phyloP scores from a whole-genome alignment of 352 stramenopile species.

The Globisporangium uncinulatum region DNA sequence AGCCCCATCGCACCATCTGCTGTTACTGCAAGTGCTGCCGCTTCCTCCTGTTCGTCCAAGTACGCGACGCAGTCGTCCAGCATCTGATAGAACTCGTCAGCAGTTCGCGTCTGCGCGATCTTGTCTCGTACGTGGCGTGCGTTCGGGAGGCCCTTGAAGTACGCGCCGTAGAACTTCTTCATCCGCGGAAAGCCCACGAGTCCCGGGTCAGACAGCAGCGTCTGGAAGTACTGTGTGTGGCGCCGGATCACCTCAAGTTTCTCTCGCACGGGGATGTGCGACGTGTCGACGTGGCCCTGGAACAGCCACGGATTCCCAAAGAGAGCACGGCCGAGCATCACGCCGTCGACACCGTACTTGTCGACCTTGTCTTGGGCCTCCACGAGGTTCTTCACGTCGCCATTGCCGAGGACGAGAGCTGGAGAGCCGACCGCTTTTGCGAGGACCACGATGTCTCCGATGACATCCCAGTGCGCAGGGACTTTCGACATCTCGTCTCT shows the following conservation, averaged over 20 bases:
- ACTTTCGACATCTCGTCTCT: constrained; percentile 82
- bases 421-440: constrained; percentile 42
- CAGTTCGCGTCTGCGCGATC: constrained; percentile 33
- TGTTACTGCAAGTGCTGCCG: constrained; percentile 2
- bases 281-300: constrained; percentile 46
- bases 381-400: constrained; percentile 59
- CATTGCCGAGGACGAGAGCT: constrained; percentile 74
- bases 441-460: constrained; percentile 61
- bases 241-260: constrained; percentile 52
- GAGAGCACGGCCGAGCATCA: constrained; percentile 73
- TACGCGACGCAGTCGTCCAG: constrained; percentile 47
- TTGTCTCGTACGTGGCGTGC: constrained; percentile 58
- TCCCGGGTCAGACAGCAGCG: constrained; percentile 34
- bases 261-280: constrained; percentile 41
- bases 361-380: constrained; percentile 66
- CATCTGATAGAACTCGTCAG: constrained; percentile 50
- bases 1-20: neutral
- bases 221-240: constrained; percentile 69
- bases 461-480: constrained; percentile 76
- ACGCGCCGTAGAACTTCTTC: constrained; percentile 77
- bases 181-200: constrained; percentile 64
- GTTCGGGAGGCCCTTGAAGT: constrained; percentile 70
- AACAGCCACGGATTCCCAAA: constrained; percentile 85
- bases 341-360: constrained; percentile 61
- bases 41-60: constrained; percentile 20